phyloP scores from a whole-genome alignment of 139 green algal species.

The Volvox reticuliferus region DNA sequence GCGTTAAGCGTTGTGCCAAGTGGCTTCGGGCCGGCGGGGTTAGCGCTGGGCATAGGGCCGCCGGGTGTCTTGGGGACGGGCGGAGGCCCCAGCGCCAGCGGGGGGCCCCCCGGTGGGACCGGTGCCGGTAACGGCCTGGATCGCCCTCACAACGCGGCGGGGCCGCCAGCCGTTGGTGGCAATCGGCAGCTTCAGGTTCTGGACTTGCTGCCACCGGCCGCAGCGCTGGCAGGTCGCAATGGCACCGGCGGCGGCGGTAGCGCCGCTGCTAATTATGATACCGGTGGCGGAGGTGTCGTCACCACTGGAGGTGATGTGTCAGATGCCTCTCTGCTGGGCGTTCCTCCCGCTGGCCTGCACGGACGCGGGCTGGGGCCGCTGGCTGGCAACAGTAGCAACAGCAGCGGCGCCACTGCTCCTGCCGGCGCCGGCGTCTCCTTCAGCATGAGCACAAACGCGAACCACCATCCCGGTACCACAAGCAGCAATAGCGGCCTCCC shows the following conservation, averaged over 20 bases:
- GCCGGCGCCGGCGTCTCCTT: neutral
- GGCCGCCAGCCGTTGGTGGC: neutral
- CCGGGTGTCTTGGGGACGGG: neutral
- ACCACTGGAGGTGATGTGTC: neutral
- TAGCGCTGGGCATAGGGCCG: neutral
- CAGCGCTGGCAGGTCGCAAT: neutral
- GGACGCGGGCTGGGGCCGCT: neutral
- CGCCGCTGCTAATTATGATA: neutral
- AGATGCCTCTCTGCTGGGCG: neutral
- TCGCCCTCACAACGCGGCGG: too few relatives aligned
- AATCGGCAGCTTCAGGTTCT: slow-evolving; percentile 7
- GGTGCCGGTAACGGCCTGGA: too few relatives aligned
- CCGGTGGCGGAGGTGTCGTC: neutral
- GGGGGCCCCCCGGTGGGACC: too few relatives aligned
- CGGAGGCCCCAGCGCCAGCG: too few relatives aligned
- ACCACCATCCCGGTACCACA: neutral
- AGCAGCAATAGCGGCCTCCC: neutral
- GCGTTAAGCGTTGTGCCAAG: neutral
- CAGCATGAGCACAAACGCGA: too few relatives aligned
- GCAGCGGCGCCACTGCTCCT: neutral
- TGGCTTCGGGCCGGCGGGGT: neutral
- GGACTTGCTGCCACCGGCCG: slow-evolving; percentile 21
- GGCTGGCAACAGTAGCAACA: neutral
- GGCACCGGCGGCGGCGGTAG: too few relatives aligned
- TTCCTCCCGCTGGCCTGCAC: neutral